Base-by-base conservation (phyloP, 106 monocot genomes). In the Dioscorea dumetorum region DNA sequence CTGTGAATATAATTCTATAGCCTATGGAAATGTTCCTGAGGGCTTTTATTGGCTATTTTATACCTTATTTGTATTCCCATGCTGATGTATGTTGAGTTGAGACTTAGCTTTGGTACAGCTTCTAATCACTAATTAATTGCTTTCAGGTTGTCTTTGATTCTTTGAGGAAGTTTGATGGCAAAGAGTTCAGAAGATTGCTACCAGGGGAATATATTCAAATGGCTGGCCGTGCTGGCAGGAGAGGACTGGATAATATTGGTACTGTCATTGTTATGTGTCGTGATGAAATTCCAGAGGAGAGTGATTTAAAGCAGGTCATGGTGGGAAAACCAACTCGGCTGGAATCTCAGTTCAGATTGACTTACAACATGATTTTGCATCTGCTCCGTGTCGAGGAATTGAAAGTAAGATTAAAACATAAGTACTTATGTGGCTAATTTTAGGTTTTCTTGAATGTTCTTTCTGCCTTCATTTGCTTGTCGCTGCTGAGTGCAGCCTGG, bases 151-250 rank as follows among this genome's bases (percentile, higher is more conserved):
- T 91, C 12, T 95, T 95, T 80, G 91, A 91, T 78, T 56, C 83
- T 35, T 72, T 95, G 54, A 83, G 85, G 63, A 95, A 95, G 78
- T 95, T 91, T 80, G 95, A 95, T 80, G 95, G 95, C 33, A 95
- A 95, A 67, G 91, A 88, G 48, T 85, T 83, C 64, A 85, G 95
- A 59, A 73, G 76, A 57, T 72, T 95, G 53, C 83, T 95, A 74
- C 82, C 95, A 54, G 95, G 95, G 54, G 95, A 95, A 70, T 95
- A 95, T 80, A 91, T 95, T 73, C 95, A 95, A 78, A 95, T 95
- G 95, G 95, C 95, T 41, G 95, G 95, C 2, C 95, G 95, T 73
- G 95, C 95, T 69, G 95, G 95, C 15, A 81, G 95, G 66, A 83
- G 95, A 78, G 95, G 95, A 16, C 72, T 95, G 24, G 95, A 95